Percentiles rank a stretch among this genome's conserved stretches.
Conservation (phyloP, 352 stramenopile genomes). For the Aphanomyces astaci region DNA sequence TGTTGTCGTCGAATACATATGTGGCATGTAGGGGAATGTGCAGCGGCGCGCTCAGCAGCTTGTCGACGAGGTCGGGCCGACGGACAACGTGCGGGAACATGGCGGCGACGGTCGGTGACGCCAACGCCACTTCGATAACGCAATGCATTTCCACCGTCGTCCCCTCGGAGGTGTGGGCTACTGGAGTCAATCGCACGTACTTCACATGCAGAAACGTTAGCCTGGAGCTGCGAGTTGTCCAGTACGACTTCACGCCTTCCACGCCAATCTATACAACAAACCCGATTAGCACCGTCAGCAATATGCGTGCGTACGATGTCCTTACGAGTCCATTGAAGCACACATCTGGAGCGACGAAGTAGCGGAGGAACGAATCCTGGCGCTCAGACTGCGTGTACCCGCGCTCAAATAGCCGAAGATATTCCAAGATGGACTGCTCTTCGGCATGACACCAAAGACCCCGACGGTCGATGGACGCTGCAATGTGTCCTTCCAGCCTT, state of each 20-base stretch:
- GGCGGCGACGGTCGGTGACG: neutral
- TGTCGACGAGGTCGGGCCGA: neutral
- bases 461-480: neutral
- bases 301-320: neutral
- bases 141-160: neutral
- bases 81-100: neutral
- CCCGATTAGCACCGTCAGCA: neutral
- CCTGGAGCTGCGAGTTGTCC: neutral
- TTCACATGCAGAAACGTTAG: neutral
- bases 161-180: neutral
- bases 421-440: neutral
- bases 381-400: neutral
- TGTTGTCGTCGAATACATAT: neutral
- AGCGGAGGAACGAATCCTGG: neutral
- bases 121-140: neutral
- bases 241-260: neutral
- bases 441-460: neutral
- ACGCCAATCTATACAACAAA: neutral
- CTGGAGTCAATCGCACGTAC: neutral
- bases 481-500: neutral
- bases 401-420: neutral
- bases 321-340: neutral
- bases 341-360: neutral
- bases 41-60: neutral
- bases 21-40: neutral